A percentile compares a stretch with the other conserved stretches of the same genome.
phyloP scores from a whole-genome alignment of 2,329 filamentous ascomycete genomes.

The Pyrenochaeta sp. region DNA sequence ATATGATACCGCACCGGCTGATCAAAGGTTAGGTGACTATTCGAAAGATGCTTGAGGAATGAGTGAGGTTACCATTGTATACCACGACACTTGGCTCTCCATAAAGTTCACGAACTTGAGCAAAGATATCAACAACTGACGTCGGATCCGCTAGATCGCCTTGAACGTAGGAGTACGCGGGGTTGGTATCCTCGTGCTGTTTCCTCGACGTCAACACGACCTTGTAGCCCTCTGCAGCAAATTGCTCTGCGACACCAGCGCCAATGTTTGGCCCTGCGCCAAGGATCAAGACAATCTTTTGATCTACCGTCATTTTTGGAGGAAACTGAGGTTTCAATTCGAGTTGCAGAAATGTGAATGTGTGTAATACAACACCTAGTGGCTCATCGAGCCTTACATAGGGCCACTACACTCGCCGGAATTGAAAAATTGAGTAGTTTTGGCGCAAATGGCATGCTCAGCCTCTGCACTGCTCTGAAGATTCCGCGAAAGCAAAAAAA shows the following conservation, averaged over 20 bases:
- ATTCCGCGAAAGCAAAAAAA: background rate
- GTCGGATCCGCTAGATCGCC: background rate
- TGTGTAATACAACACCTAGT: background rate
- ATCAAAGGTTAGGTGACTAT: background rate
- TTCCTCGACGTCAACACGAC: slow-evolving; percentile 1
- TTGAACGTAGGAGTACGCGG: background rate
- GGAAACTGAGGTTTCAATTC: background rate
- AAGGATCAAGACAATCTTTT: background rate
- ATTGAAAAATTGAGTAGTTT: background rate
- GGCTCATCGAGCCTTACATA: background rate
- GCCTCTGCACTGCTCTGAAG: background rate
- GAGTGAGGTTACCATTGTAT: background rate
- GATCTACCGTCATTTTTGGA: background rate
- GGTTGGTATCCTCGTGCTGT: background rate
- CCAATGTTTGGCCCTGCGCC: background rate
- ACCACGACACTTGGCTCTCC: slow-evolving; percentile 1
- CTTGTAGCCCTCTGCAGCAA: background rate
- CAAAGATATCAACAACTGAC: background rate
- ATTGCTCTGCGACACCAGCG: background rate
- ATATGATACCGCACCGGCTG: background rate
- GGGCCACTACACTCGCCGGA: background rate
- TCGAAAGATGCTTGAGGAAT: background rate
- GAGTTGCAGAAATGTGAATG: background rate
- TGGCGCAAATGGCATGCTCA: background rate
- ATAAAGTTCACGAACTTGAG: background rate